Base-by-base conservation (phyloP, 768 basidiomycete genomes). In the Hemileccinum rubropunctum region DNA sequence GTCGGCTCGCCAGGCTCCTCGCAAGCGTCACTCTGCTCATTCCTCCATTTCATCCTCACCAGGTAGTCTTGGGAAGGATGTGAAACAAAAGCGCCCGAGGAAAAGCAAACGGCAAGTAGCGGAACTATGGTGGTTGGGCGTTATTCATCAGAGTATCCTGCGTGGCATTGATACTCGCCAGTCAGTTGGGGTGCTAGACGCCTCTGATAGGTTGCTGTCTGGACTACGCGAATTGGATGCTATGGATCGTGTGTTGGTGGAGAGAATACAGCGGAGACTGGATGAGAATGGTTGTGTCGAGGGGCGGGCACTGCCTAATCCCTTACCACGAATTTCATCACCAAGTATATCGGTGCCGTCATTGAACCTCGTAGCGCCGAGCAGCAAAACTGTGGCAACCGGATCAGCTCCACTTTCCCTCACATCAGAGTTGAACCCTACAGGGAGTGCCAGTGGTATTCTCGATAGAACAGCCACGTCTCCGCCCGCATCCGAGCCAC, bases 71-170 rank as follows among this genome's bases (percentile, higher is more conserved):
- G 57, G 45, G 13, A 56, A 51, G 37, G 57, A 57, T 13, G 18
- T n/a, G n/a, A 54, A 58, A n/a, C 60, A 53, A 37, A 71, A 71
- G 52, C 66, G 65, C 26, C 56, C 58, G 14, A 65, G 62, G 44
- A 74, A 67, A 50, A 62, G 61, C 44, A 63, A 48, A 42, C 64
- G 57, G 6, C 70, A 66, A 3, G 58, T 63, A 1, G 59, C 62
- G 15, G 73, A 75, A 42, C 53, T 71, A 9, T 65, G 64, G 49
- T 73, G 73, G 64, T 54, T 72, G 37, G 69, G 67, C 1, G 60
- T 67, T 13, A 48, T 74, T 20, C 71, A 72, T 48, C 60, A 67
- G 38, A 74, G 70, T 46, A 63, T 74, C 44, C 34, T 59, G 15
- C 52, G 57, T 9, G 58, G 54, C 27, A 55, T 68, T 3, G 60